Evolutionary conservation across 805 yeast genomes (phyloP), one percentile per base, ranked within the genome.

Genomic region (Yueomyces sp.): DNA sequence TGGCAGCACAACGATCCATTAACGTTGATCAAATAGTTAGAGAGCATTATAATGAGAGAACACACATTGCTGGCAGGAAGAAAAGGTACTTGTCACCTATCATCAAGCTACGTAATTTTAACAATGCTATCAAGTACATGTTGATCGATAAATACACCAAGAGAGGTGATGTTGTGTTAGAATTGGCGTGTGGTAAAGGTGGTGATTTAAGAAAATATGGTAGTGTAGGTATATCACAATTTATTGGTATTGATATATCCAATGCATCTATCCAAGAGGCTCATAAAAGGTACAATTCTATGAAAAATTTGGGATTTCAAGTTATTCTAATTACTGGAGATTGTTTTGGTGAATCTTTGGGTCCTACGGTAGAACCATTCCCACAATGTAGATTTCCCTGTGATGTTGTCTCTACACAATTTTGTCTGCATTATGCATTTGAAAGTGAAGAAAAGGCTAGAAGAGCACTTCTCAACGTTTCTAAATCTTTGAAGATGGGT

Each of bases 151-250:
- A 81, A 51, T 79, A 70, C 61, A 76, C 81, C 2, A 66, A 66
- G 34, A 66, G 68, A 40, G 65, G 75, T 47, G 72, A 73, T 37
- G 70, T 73, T 26, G 86, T 82, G 1, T 65, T 92, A 26, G 99
- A 92, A 56, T 63, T 90, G 44, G 96, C 96, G 12, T 88, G 97
- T 63, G 99, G 99, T 11, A 94, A 92, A 60, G 99, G 99, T 42
- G 99, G 99, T 29, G 99, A 92, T 65, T 66, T 92, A 54, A 77
- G 82, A 52, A 92, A 92, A 60, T 90, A 95, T 79, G 83, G 80
- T 42, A 76, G 76, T 52, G 81, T 85, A 1, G 67, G 74, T 26
- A 74, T 85, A 2, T 72, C 76, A 27, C 88, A 87, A 40, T 85
- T 83, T 51, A 77, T 88, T 44, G 98, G 98, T 2, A 72, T 92